Base-by-base conservation (phyloP, 306 rosid species). In the Delonix regia region DNA sequence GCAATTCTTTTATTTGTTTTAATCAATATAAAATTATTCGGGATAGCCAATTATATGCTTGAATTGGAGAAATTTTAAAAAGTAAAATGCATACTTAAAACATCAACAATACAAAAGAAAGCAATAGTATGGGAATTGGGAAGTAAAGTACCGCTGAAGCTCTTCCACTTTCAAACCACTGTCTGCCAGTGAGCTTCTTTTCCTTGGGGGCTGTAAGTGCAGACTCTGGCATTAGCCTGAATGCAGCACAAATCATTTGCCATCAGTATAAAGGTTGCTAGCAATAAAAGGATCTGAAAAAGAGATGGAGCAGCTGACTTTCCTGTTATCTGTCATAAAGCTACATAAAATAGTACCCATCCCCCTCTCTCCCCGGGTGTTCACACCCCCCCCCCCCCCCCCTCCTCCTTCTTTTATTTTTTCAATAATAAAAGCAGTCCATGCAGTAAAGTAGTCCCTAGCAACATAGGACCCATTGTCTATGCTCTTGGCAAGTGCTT, bases 131-230 rank as follows among this genome's bases (percentile, higher is more conserved):
- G 62, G 67, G 69, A 48, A 79, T 60, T 56, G 62, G 70, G 72
- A 48, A 79, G 56, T 4, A 45, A 49, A 47, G 55, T 91, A 96
- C 98, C 88, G 18, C 79, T 14, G 89, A 10, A 76, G 86, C 93
- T 90, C 90, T 87, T 87, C 96, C 98, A 71, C 92, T 87, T 90
- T 96, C 99, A 90, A 96, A 93, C 97, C 97, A 96, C 80, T 96
- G 99, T 81, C 99, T 89, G 72, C 99, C 99, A 60, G 83, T 0
- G 71, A 91, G 97, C 88, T 78, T 96, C 92, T 96, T 96, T 78
- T 96, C 99, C 92, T 91, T 96, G 0, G 99, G 87, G 61, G 92
- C 90, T 51, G 98, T 13, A 48, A 96, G 97, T 22, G 82, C 99
- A 39, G 98, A 76, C 81, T 91, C 99, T 0, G 99, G 99, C 99